These are phyloP conservation scores for Colletotrichum tabaci DNA, from an alignment of 2,329 filamentous ascomycete species.

Conservation along the genomic window DNA sequence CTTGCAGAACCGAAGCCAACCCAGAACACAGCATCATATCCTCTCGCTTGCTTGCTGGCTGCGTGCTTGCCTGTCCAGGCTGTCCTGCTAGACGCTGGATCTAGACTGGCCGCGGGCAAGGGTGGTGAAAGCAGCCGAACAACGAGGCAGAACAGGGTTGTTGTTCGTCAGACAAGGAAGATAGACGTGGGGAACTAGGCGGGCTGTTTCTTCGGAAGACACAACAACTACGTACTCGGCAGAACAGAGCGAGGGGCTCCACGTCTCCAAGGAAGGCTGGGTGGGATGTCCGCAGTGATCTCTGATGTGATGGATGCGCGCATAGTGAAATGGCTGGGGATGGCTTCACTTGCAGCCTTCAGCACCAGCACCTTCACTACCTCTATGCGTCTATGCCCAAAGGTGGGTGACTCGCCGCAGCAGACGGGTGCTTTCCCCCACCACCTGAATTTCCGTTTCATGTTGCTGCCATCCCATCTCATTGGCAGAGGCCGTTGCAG, in stretches of 20 bases:
- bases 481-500: conserved; percentile 8
- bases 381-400: background rate
- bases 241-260: background rate
- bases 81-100: background rate
- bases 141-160: conserved; percentile 14
- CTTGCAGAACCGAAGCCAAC: background rate
- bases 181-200: background rate
- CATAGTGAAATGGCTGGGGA: conserved; percentile 37
- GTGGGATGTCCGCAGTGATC: background rate
- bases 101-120: conserved; percentile 10
- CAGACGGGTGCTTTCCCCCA: conserved; percentile 15
- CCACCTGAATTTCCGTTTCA: conserved; percentile 27
- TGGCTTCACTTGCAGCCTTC: conserved; percentile 31
- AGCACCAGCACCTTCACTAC: background rate
- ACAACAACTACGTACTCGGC: background rate
- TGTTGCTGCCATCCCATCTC: conserved; percentile 23
- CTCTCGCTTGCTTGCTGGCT: background rate
- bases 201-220: background rate
- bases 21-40: conserved; percentile 2
- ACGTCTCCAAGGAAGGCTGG: conserved; percentile 33
- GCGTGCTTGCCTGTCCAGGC: background rate
- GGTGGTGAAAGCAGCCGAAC: conserved; percentile 12
- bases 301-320: conserved; percentile 19
- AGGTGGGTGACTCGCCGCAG: background rate
- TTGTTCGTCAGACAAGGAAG: background rate